Evolutionary conservation across 129 eudicot genomes (phyloP).

Genomic region (Pittosporum tobira): DNA sequence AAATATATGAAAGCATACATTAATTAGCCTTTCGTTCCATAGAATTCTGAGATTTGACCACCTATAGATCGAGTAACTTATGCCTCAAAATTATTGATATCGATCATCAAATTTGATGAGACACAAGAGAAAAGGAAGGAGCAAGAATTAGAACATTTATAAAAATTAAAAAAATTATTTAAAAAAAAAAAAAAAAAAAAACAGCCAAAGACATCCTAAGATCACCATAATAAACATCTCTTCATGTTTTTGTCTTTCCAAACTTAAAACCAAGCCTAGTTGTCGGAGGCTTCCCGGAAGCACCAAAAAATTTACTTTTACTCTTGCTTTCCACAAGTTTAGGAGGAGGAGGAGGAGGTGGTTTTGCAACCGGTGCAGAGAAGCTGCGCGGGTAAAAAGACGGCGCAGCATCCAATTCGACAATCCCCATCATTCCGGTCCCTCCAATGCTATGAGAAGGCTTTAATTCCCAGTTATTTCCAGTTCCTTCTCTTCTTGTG

Average conservation of each 20-base stretch:
- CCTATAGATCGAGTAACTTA: too few relatives aligned
- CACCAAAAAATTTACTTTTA: neutral
- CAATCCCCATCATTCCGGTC: neutral
- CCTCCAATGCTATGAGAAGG: constrained; percentile 10
- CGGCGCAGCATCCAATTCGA: neutral
- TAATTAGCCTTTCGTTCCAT: too few relatives aligned
- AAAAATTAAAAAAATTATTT: too few relatives aligned
- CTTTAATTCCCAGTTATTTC: constrained; percentile 14
- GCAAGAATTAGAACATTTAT: too few relatives aligned
- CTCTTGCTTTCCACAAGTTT: too few relatives aligned
- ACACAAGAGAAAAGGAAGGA: too few relatives aligned
- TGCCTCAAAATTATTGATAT: neutral
- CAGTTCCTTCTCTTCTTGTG: neutral
- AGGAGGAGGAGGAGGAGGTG: constrained; percentile 1
- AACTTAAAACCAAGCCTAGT: neutral
- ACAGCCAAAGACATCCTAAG: neutral
- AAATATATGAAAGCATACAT: too few relatives aligned
- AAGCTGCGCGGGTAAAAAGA: neutral
- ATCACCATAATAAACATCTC: too few relatives aligned
- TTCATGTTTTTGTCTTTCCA: too few relatives aligned
- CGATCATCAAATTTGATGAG: neutral
- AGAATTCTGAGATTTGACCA: too few relatives aligned
- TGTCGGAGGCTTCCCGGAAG: constrained; percentile 3
- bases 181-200: neutral
- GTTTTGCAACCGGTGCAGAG: neutral